Evolutionary conservation across 176 grass and related monocot species (phyloP), one percentile per base, ranked within the genome.

Genomic region (Zoysia japonica): DNA sequence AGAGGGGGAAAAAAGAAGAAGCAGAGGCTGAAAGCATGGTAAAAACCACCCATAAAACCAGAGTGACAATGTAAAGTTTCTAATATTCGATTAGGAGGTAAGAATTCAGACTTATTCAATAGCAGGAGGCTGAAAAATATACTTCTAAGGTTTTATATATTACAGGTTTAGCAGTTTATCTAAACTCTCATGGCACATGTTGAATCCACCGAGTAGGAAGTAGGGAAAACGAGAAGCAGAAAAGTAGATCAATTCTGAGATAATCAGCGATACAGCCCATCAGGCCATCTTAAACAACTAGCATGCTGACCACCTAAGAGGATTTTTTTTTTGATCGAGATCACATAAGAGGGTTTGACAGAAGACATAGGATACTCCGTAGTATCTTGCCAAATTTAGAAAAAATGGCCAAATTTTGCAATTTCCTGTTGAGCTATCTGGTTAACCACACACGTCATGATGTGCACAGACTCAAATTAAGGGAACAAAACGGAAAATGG

Each of bases 211-310:
- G 41, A 71, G 15, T 61, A 70, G 43, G 0, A 13, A 20, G 48
- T 64, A 65, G 19, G 36, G 10, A 42, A 41, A 61, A 4, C 61
- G 8, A 79, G 7, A 36, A 16, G 14, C 13, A 1, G 74, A 15
- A 68, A 67, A 76, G 11, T 20, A 85, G 43, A 71, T 71, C 61
- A 42, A 14, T 11, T 44, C 28, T 43, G 16, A 15, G 38, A 19
- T 63, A 77, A 77, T 19, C 8, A 77, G 15, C 4, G 36, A 77
- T 51, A 51, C 60, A 63, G 4, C 7, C 42, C 53, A 70, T 59
- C 13, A 56, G 20, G 37, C 5, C 54, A 40, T 71, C 53, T 65
- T 80, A 71, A 71, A 43, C 40, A 48, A 53, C 65, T 59, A 80
- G 6, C 11, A 10, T 5, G 43, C 12, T 46, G 3, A 69, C 78